phyloP scores from a whole-genome alignment of 441 rosid genomes.

The Capsella rubella region DNA sequence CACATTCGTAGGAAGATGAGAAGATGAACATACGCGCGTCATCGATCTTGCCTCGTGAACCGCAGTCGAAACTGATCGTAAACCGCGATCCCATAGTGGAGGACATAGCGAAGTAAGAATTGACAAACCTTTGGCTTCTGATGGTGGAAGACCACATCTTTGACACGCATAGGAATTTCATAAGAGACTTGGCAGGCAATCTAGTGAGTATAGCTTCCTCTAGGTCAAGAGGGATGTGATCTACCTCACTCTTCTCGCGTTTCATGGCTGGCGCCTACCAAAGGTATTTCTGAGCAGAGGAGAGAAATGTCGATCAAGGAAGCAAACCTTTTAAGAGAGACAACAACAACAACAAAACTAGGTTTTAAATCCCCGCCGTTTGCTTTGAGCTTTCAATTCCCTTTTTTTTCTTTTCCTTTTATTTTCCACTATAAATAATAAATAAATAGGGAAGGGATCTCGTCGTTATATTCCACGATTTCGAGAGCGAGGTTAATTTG shows the following conservation, averaged over 20 bases:
- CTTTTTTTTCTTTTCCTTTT: too few species aligned
- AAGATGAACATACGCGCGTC: background rate
- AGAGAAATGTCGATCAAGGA: too few species aligned
- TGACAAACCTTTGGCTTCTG: background rate
- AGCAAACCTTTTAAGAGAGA: too few species aligned
- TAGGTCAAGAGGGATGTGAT: background rate
- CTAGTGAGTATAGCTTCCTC: slow-evolving; percentile 1
- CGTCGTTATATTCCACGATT: too few species aligned
- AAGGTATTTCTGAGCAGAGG: too few species aligned
- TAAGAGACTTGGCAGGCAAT: slow-evolving; percentile 3
- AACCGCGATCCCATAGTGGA: background rate
- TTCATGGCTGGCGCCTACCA: too few species aligned
- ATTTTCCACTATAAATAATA: too few species aligned
- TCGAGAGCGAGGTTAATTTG: too few species aligned
- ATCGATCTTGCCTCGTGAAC: background rate
- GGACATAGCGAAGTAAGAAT: slow-evolving; percentile 10
- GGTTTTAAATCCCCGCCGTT: too few species aligned
- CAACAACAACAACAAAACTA: too few species aligned
- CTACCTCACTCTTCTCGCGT: background rate
- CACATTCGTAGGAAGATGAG: background rate
- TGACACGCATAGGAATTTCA: background rate
- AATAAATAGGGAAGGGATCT: too few species aligned
- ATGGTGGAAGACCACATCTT: slow-evolving; percentile 20
- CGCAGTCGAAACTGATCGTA: background rate
- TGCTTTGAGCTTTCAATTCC: too few species aligned